Conservation (phyloP, 2,329 filamentous ascomycete genomes). For the Diaporthe citrichinensis region DNA sequence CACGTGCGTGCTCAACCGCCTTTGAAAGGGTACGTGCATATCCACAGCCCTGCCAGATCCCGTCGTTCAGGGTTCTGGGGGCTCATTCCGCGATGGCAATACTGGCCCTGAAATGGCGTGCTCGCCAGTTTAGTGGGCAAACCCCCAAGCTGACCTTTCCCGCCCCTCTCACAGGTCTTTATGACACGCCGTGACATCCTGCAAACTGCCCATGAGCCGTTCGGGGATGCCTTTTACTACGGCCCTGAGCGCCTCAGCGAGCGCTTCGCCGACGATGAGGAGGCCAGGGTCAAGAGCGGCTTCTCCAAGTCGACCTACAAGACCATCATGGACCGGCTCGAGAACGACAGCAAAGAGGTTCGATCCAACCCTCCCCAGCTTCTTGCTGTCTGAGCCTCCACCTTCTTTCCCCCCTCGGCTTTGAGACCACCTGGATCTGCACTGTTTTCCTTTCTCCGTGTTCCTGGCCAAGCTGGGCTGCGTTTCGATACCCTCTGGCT, state of each 20-base stretch:
- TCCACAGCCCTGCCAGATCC: slow-evolving; percentile 27
- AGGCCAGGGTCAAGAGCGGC: slow-evolving; percentile 70
- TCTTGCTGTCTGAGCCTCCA: slow-evolving; percentile 41
- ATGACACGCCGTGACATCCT: slow-evolving; percentile 91
- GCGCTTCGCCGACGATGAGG: slow-evolving; percentile 80
- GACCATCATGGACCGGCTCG: slow-evolving; percentile 83
- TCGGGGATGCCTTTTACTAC: slow-evolving; percentile 97
- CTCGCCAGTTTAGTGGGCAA: slow-evolving; percentile 36
- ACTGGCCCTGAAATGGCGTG: slow-evolving; percentile 39
- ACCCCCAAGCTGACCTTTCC: slow-evolving; percentile 8
- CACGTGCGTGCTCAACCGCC: slow-evolving; percentile 94
- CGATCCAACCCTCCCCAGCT: slow-evolving; percentile 48
- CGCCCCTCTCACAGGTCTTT: slow-evolving; percentile 77
- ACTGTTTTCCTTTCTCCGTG: background rate
- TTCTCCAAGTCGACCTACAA: slow-evolving; percentile 80
- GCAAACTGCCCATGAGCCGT: slow-evolving; percentile 92
- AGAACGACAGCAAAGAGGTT: slow-evolving; percentile 81
- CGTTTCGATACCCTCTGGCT: slow-evolving; percentile 3
- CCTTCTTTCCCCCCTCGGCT: slow-evolving; percentile 41
- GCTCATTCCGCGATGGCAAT: slow-evolving; percentile 31
- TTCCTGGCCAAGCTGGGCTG: slow-evolving; percentile 8
- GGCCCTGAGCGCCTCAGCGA: slow-evolving; percentile 88
- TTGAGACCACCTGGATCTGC: background rate
- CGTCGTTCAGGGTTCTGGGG: slow-evolving; percentile 34
- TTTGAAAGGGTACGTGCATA: slow-evolving; percentile 85